These are phyloP conservation scores for Lactarius sp. DNA, from an alignment of 768 basidiomycete species.

Conservation along the genomic window DNA sequence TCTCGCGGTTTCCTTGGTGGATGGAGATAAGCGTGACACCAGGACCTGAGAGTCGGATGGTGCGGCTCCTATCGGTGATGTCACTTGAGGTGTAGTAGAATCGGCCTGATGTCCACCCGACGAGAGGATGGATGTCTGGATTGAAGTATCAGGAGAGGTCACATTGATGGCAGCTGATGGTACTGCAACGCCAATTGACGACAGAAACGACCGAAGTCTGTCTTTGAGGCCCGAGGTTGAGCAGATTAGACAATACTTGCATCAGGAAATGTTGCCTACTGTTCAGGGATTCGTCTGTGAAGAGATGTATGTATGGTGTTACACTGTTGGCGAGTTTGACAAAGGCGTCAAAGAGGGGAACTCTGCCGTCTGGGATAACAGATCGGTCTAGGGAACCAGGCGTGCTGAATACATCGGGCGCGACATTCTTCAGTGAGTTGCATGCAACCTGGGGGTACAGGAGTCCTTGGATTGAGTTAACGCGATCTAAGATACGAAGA, in stretches of 20 bases:
- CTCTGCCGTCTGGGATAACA: slow-evolving; percentile 4
- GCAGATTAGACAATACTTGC: not conserved
- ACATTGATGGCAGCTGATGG: not conserved
- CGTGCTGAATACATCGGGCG: slow-evolving; percentile 10
- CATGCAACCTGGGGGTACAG: not conserved
- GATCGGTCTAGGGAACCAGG: slow-evolving; percentile 8
- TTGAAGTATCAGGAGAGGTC: not conserved
- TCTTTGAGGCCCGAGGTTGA: slow-evolving; percentile 10
- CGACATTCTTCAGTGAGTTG: slow-evolving; percentile 12
- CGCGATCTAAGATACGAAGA: not conserved
- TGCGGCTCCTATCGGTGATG: not conserved
- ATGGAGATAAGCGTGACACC: not conserved
- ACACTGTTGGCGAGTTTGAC: slow-evolving; percentile 12
- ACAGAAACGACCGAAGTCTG: slow-evolving; percentile 12
- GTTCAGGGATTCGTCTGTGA: not conserved
- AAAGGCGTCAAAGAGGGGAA: slow-evolving; percentile 14
- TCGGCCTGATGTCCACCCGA: not conserved
- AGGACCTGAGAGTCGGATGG: not conserved
- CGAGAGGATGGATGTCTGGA: not conserved
- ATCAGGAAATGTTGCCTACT: slow-evolving; percentile 12
- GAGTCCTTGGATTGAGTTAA: not conserved
- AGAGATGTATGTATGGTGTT: not conserved
- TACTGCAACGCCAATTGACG: slow-evolving; percentile 1
- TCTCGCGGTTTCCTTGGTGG: not conserved
- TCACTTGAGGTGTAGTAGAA: not conserved